Base-by-base conservation (phyloP, 1,284 basidiomycete genomes). In the Anthracocystis walkeri region DNA sequence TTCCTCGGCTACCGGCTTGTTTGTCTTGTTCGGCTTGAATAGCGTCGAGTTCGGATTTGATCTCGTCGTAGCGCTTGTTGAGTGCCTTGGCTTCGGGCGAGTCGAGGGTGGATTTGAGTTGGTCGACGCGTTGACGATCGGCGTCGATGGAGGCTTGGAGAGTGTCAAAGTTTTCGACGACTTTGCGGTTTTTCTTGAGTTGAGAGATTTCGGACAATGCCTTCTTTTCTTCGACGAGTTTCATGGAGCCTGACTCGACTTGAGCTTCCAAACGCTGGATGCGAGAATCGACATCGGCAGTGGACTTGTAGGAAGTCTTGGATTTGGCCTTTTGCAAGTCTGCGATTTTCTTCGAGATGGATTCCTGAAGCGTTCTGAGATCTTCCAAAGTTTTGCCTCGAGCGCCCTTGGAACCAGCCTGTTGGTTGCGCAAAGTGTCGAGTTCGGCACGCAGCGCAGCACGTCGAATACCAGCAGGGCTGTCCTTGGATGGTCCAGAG, bases 151-250 rank as follows among this genome's bases (percentile, higher is more conserved):
- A 83, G 0, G 90, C 89, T 82, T 94, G 91, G 53, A 92, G 89
- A 1, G 58, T 45, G 45, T 70, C 74, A 56, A 84, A 75, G 55
- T 58, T 65, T 48, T 84, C 83, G 31, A 84, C 75, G 25, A 57
- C 54, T 53, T 78, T 81, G 45, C 80, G 78, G 56, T 76, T 59
- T 58, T 80, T 81, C 55, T 89, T 87, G 29, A 84, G 76, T 85
- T 95, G 92, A 57, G 78, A 83, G 79, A 99, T 97, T 82, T 99
- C 96, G 78, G 90, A 89, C 21, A 99, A 89, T 6, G 95, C 93
- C 75, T 93, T 91, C 87, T 97, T 98, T 87, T 99, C 97, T 62
- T 97, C 96, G 41, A 92, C 95, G 61, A 99, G 89, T 86, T 95
- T 97, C 89, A 99, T 89, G 73, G 85, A 90, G 23, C 96, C 97